Evolutionary conservation across 257 asterid genomes (phyloP), one percentile per base, ranked within the genome.

Genomic region (Plantago elongata): DNA sequence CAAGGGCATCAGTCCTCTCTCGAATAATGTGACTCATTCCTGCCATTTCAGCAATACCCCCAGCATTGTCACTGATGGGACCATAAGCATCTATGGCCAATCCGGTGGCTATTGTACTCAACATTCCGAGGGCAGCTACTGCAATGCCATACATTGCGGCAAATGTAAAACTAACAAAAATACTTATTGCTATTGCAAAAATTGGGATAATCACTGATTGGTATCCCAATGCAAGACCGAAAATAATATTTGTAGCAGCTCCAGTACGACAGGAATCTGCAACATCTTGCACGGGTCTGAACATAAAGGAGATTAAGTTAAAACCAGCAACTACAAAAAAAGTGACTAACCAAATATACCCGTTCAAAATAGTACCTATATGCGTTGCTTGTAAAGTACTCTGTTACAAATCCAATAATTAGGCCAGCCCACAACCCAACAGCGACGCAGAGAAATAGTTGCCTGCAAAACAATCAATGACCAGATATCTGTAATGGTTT

Each of bases 401-500:
- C 89, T 0, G 85, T 82, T 15, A 75, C 67, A 67, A 73, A 79
- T 4, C 89, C 85, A 63, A 82, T 82, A 16, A 77, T 72, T 22
- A 82, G 67, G 27, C 85, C 89, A 70, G 89, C 89, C 89, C 89
- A 82, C 45, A 83, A 71, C 51, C 89, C 86, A 71, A 77, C 79
- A 27, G 77, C 70, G 50, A 83, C 89, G 34, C 86, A 83, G 7
- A 79, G 74, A 69, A 83, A 79, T 46, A 83, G 59, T 57, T 79
- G 86, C 89, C 86, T 83, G 81, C 51, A 78, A 57, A 9, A 54
- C 12, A 18, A 72, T 27, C 40, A 34, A 34, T 1, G 40, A 1
- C 40, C 40, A 34, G 40, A 4, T 34, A 34, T 7, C 8, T 0
- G 40, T 34, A 5, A 34, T 34, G 40, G 8, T 34, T 34, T 34